Percentiles rank a stretch among this genome's conserved stretches.
These are phyloP conservation scores for Purpureocillium takamizusanense DNA, from an alignment of 2,329 filamentous ascomycete genomes.

Conservation along the genomic window DNA sequence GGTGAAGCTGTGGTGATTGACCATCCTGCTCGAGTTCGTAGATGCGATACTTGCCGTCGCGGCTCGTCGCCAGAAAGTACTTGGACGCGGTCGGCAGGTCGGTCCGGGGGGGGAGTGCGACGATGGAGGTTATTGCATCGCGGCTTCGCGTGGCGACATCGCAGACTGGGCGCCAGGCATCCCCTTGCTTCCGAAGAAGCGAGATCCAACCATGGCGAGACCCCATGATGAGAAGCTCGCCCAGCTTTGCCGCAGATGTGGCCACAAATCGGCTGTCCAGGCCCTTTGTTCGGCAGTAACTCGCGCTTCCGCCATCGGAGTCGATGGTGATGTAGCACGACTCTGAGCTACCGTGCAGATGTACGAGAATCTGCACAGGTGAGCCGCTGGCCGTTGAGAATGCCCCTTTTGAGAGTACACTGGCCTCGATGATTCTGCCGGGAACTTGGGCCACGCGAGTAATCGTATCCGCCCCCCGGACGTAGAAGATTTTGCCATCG, in stretches of 20 bases:
- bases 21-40: conserved; percentile 31
- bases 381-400: conserved; percentile 1
- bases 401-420: conserved; percentile 21
- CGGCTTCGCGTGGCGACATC: conserved; percentile 31
- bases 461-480: conserved; percentile 20
- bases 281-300: conserved; percentile 20
- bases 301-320: conserved; percentile 16
- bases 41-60: conserved; percentile 69
- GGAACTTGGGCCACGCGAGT: conserved; percentile 27
- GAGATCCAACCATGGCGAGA: conserved; percentile 43
- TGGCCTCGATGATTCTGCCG: conserved; percentile 43
- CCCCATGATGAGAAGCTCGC: conserved; percentile 39
- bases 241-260: conserved; percentile 34
- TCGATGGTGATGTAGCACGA: conserved; percentile 34
- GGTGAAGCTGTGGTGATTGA: conserved; percentile 21
- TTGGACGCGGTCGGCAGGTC: conserved; percentile 7
- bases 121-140: conserved; percentile 63
- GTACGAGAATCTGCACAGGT: conserved; percentile 29
- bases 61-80: conserved; percentile 61
- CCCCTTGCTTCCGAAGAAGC: conserved; percentile 16
- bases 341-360: conserved; percentile 34
- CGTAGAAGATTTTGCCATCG: conserved; percentile 38
- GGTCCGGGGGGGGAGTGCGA: conserved; percentile 28
- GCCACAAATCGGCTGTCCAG: conserved; percentile 41
- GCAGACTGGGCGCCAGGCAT: conserved; percentile 17